Base-by-base conservation (phyloP, 495 filamentous ascomycete species). In the Neurospora cerealis region DNA sequence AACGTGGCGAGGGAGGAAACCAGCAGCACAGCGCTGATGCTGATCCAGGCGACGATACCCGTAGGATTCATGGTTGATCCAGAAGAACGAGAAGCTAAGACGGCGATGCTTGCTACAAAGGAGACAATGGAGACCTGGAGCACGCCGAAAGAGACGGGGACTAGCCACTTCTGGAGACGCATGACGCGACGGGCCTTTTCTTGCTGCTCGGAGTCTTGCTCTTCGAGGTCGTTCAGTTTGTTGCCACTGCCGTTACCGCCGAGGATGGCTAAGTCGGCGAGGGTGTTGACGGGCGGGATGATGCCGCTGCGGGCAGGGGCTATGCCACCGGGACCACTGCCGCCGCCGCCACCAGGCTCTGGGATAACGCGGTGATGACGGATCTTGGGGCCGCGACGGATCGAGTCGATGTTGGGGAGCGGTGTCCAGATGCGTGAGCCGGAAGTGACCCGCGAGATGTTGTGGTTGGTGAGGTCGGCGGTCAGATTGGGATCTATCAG, bases 371-470 rank as follows among this genome's bases (percentile, higher is more conserved):
- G 76, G 36, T 40, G 21, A 48, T 76, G 72, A 13, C 76, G 76
- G 15, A 76, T 36, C 7, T 41, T 72, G 3, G 76, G 76, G 10
- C 76, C 76, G 32, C 72, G 76, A n/a, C 76, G 74, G 46, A 77
- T 69, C 1, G 74, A 75, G 21, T 69, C 69, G 38, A 77, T 38
- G 39, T 77, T 71, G 0, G 71, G 71, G 1, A 41, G 48, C 4
- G 24, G 46, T 8, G 54, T 66, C 54, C 54, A 66, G 5, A 32
- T 70, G 62, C 48, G 41, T 7, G 71, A 73, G 41, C 15, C 15
- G 28, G 54, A 66, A 66, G 54, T 66, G 15, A 66, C 54, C 34
- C 54, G 42, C 38, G 42, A 10, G 69, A 4, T 15, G 24, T 36
- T 39, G 36, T 62, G 69, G 15, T 15, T 15, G 42, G 60, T 17